Conservation (phyloP, 352 stramenopile species). For the Phytopythium litorale region DNA sequence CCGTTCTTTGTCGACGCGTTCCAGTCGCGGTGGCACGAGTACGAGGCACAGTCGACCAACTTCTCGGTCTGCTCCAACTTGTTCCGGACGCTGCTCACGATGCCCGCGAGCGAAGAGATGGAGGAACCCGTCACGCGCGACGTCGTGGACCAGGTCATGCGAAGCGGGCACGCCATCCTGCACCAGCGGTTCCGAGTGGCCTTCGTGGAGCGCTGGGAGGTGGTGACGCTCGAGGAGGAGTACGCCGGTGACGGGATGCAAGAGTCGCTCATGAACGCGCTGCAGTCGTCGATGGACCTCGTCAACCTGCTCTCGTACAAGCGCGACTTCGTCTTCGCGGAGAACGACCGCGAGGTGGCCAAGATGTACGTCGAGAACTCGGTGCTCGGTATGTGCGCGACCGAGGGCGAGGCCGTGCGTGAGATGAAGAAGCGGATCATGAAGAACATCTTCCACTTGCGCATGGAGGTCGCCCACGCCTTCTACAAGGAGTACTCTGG, state of each 20-base stretch:
- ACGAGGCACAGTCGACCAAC: constrained; percentile 51
- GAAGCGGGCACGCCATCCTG: constrained; percentile 54
- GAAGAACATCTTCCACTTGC: constrained; percentile 60
- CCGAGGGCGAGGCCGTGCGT: constrained; percentile 49
- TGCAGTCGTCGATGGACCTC: constrained; percentile 80
- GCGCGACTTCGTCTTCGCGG: constrained; percentile 77
- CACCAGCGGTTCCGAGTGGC: constrained; percentile 72
- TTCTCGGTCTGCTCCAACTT: constrained; percentile 49
- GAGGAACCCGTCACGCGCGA: constrained; percentile 50
- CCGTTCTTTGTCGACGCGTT: constrained; percentile 42
- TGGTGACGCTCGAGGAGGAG: constrained; percentile 50
- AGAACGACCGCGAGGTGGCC: constrained; percentile 61
- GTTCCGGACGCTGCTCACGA: constrained; percentile 38
- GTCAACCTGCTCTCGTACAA: constrained; percentile 86
- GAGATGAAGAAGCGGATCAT: constrained; percentile 74
- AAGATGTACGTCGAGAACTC: constrained; percentile 80
- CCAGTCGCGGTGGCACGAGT: constrained; percentile 43
- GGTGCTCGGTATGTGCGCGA: constrained; percentile 60
- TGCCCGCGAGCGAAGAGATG: constrained; percentile 37
- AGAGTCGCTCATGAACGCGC: constrained; percentile 32
- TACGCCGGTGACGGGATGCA: constrained; percentile 41
- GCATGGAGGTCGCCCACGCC: constrained; percentile 61
- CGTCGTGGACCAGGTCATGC: constrained; percentile 47
- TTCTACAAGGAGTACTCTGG: constrained; percentile 70
- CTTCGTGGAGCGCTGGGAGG: constrained; percentile 75